These are phyloP conservation scores for Entophlyctis luteolus DNA, from an alignment of 192 early-diverging fungal genomes.

Conservation along the genomic window DNA sequence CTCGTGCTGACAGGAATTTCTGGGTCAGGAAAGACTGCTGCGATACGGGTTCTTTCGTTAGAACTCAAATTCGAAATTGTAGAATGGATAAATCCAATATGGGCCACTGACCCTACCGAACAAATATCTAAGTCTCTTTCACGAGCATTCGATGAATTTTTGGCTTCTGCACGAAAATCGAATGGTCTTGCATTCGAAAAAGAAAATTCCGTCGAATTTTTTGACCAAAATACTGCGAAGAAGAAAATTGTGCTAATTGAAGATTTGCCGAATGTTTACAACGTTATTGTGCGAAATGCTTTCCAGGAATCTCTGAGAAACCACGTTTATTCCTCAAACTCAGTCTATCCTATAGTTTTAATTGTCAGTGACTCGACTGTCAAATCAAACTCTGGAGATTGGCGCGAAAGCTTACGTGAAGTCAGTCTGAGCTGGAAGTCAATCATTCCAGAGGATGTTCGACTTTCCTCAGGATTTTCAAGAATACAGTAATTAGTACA, in stretches of 20 bases:
- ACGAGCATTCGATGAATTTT: conserved; percentile 15
- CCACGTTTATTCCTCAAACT: conserved; percentile 17
- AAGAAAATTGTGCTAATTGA: conserved; percentile 42
- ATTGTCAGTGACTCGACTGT: conserved; percentile 32
- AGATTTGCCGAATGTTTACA: conserved; percentile 41
- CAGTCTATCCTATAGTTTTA: conserved; percentile 33
- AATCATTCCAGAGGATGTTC: conserved; percentile 36
- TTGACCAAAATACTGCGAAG: background rate
- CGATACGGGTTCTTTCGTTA: conserved; percentile 28
- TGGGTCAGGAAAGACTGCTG: conserved; percentile 45
- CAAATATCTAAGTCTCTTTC: background rate
- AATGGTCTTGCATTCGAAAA: conserved; percentile 12
- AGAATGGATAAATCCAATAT: conserved; percentile 45
- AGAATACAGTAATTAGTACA: conserved; percentile 34
- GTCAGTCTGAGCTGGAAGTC: background rate
- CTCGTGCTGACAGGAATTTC: conserved; percentile 44
- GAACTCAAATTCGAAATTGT: conserved; percentile 40
- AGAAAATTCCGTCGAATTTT: background rate
- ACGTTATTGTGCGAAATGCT: conserved; percentile 14
- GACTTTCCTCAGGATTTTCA: background rate
- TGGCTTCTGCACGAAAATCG: conserved; percentile 14
- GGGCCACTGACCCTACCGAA: background rate
- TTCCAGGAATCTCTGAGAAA: conserved; percentile 33
- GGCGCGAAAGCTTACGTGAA: background rate
- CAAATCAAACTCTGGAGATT: background rate